Base-by-base conservation (phyloP, 306 rosid genomes). In the Malus asiatica region DNA sequence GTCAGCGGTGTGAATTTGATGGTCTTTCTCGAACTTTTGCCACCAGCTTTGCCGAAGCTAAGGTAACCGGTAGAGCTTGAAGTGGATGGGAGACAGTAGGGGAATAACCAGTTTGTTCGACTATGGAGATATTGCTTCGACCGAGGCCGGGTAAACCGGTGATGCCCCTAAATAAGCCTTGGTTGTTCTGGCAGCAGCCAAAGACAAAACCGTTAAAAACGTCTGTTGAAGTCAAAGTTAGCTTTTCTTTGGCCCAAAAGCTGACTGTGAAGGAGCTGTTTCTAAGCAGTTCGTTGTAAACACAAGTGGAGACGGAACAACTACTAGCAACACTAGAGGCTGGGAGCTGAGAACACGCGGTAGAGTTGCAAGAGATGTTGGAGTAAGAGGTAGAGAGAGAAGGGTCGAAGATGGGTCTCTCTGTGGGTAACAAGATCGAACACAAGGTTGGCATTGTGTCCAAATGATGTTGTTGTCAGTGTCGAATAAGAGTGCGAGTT, bases 81-180 rank as follows among this genome's bases (percentile, higher is more conserved):
- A 23, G 83, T 83, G 59, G 89, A 72, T 0, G 97, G 98, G 2
- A 93, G 86, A 52, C 93, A 93, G 70, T 93, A 93, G 44, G 96
- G 86, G 84, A 93, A 91, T 33, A 68, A 11, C 23, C 81, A 0
- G 92, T 89, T 59, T 91, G 98, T 69, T 88, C 81, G 69, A 93
- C 83, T 10, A 93, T 11, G 61, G 97, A 91, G 74, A 88, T 78
- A 0, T 77, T 81, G 81, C 82, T 79, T n/a, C 97, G 89, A 68
- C 96, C 98, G 3, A 93, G 96, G 69, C 97, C 96, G 6, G 91
- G 64, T 16, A 91, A 76, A 2, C 98, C 96, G 23, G 97, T 90
- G 35, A 32, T 32, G 35, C 35, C 35, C 35, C 0, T 32, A 32
- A 32, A 32, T 32, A 32, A 32, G 0, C 35, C 35, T 32, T 5